These are phyloP conservation scores for Quercus gilva DNA, from an alignment of 306 rosid genomes.

Conservation along the genomic window DNA sequence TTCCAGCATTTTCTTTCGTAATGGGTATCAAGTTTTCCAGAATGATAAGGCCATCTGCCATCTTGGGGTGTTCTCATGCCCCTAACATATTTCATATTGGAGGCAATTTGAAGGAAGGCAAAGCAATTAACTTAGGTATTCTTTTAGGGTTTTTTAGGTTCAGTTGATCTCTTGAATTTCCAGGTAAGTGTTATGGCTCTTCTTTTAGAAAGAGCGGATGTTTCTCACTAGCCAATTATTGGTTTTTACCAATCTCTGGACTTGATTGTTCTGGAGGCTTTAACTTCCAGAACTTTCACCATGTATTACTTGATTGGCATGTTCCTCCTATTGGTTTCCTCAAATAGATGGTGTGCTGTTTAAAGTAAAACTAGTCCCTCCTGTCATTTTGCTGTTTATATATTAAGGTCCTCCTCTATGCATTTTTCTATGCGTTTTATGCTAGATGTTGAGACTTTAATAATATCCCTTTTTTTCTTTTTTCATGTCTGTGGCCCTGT, in stretches of 20 bases:
- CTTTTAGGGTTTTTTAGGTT: no score
- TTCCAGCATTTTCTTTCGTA: no score
- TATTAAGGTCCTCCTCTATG: not conserved
- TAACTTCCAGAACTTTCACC: not conserved
- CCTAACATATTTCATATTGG: no score
- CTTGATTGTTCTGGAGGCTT: not conserved
- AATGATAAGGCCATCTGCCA: no score
- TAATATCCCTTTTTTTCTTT: not conserved
- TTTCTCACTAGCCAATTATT: not conserved
- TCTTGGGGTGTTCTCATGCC: no score
- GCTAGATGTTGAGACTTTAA: not conserved
- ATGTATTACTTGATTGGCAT: not conserved
- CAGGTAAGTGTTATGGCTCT: not conserved
- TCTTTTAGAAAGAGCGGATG: not conserved
- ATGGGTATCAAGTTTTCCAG: no score
- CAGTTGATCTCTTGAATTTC: no score
- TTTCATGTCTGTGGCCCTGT: not conserved
- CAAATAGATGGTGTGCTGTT: not conserved
- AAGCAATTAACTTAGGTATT: no score
- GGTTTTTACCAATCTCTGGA: not conserved
- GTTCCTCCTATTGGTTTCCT: not conserved
- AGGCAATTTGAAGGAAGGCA: no score
- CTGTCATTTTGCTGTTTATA: not conserved
- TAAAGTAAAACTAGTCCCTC: not conserved
- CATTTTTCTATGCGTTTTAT: not conserved